These are phyloP conservation scores for Schizothecium vesticola DNA, from an alignment of 495 filamentous ascomycete genomes.

Conservation along the genomic window DNA sequence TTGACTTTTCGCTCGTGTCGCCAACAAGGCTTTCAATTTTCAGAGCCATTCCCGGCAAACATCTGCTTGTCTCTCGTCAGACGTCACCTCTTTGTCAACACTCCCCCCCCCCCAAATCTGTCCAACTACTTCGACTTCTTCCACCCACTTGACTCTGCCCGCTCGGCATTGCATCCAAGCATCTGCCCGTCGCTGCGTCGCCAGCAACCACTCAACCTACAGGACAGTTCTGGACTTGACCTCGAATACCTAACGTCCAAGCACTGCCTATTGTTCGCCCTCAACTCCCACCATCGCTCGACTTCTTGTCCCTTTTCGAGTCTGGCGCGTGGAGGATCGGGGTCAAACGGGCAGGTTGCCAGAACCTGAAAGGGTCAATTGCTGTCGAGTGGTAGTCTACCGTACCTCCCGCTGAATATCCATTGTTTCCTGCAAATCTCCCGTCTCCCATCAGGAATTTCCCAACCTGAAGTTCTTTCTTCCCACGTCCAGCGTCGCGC, in stretches of 20 bases:
- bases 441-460: background rate
- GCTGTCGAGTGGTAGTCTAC: conserved; percentile 11
- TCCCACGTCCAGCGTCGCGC: background rate
- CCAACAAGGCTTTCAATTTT: background rate
- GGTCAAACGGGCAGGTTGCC: conserved; percentile 3
- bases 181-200: background rate
- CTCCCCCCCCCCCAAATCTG: background rate
- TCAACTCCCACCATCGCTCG: background rate
- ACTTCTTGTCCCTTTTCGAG: background rate
- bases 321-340: conserved; percentile 3
- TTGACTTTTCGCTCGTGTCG: background rate
- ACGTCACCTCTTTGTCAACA: background rate
- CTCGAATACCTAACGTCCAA: background rate
- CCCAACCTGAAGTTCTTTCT: background rate
- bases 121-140: background rate
- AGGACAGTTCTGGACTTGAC: too few relatives aligned
- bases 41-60: background rate
- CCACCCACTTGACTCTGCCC: background rate
- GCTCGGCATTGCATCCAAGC: background rate
- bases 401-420: conserved; percentile 7
- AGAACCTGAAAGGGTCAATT: background rate
- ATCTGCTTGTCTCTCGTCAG: background rate
- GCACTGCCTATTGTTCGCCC: background rate
- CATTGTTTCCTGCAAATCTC: conserved; percentile 4
- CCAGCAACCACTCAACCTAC: too few relatives aligned